phyloP scores from a whole-genome alignment of 73 alveolate genomes.

The Uronychia binucleata region DNA sequence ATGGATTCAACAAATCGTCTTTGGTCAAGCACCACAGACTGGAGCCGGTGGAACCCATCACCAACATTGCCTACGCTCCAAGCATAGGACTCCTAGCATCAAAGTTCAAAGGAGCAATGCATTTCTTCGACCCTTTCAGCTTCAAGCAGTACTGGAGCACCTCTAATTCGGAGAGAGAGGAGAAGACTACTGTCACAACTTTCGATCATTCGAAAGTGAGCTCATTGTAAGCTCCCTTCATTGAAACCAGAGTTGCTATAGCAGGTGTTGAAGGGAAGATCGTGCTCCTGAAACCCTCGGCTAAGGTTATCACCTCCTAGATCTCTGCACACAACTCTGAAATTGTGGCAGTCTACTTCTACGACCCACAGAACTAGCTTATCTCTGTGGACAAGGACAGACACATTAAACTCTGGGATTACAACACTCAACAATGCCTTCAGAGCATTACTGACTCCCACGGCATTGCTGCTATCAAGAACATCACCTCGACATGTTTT shows the following conservation, averaged over 20 bases:
- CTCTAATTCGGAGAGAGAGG: neutral
- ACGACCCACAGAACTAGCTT: slow-evolving; percentile 34
- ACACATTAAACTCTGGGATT: slow-evolving; percentile 49
- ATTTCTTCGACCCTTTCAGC: slow-evolving; percentile 49
- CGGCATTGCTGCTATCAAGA: neutral
- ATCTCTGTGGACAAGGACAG: slow-evolving; percentile 42
- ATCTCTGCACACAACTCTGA: slow-evolving; percentile 39
- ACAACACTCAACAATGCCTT: slow-evolving; percentile 32
- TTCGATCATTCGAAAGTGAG: slow-evolving; percentile 32
- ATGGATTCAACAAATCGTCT: slow-evolving; percentile 1
- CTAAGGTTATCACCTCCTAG: slow-evolving; percentile 21
- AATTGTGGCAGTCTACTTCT: slow-evolving; percentile 21
- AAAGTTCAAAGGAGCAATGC: slow-evolving; percentile 32
- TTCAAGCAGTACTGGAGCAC: slow-evolving; percentile 43
- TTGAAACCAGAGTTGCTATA: slow-evolving; percentile 24
- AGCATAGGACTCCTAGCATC: slow-evolving; percentile 27
- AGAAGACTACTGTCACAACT: slow-evolving; percentile 34
- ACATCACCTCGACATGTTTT: neutral
- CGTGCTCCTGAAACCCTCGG: slow-evolving; percentile 52
- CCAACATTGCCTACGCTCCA: slow-evolving; percentile 10
- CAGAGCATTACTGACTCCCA: slow-evolving; percentile 22
- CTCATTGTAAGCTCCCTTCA: slow-evolving; percentile 12
- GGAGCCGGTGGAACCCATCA: slow-evolving; percentile 10
- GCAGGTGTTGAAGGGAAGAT: slow-evolving; percentile 57
- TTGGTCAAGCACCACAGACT: neutral